Evolutionary conservation across 352 stramenopile species (phyloP).

Genomic region (Thraustotheca clavata): DNA sequence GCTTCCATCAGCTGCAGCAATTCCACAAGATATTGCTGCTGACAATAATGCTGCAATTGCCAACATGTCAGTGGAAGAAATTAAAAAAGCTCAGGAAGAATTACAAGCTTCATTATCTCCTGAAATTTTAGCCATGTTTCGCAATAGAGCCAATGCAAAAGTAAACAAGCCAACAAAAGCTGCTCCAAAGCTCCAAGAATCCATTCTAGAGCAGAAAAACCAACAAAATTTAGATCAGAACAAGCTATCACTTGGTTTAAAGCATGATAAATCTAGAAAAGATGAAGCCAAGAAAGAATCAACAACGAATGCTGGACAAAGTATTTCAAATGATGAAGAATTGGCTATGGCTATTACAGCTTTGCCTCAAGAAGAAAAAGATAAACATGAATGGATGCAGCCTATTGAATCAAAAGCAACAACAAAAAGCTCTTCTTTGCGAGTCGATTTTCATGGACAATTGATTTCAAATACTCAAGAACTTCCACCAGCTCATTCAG

Average conservation of each 20-base stretch:
- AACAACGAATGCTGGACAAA: neutral
- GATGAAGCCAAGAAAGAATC: neutral
- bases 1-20: neutral
- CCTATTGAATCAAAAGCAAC: conserved; percentile 23
- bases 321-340: conserved; percentile 57
- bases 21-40: conserved; percentile 30
- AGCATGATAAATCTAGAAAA: too few species aligned
- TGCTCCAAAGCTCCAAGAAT: neutral
- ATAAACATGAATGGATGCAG: conserved; percentile 78
- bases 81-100: conserved; percentile 59
- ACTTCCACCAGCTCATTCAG: conserved; percentile 39
- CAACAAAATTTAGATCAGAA: neutral
- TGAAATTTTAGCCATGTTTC: conserved; percentile 55
- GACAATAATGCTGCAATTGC: conserved; percentile 40
- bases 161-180: conserved; percentile 12
- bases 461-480: conserved; percentile 11
- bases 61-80: conserved; percentile 61
- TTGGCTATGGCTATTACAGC: conserved; percentile 34
- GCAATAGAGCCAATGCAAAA: conserved; percentile 24
- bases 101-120: conserved; percentile 52
- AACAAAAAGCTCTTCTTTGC: conserved; percentile 25
- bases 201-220: neutral
- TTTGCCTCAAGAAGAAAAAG: conserved; percentile 53
- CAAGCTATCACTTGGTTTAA: neutral
- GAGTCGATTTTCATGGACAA: conserved; percentile 60